A percentile compares a stretch with the other conserved stretches of the same genome.
Conservation (phyloP, 2,329 filamentous ascomycete species). For the Paecilomyces formosus region DNA sequence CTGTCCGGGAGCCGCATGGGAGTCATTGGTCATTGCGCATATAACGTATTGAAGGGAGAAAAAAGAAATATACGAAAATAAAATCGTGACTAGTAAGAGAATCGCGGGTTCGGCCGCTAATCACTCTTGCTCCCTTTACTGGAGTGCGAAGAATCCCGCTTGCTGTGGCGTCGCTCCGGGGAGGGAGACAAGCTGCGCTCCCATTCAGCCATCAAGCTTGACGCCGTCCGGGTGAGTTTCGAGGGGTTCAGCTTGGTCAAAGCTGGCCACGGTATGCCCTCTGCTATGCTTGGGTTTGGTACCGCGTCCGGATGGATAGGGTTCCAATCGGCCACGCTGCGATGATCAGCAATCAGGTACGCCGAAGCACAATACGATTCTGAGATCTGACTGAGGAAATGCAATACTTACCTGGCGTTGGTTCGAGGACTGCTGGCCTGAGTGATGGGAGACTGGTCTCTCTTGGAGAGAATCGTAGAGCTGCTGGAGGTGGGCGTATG, state of each 20-base stretch:
- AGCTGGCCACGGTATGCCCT: slow-evolving; percentile 56
- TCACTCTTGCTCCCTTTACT: slow-evolving; percentile 25
- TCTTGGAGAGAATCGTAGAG: slow-evolving; percentile 45
- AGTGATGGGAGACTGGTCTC: slow-evolving; percentile 37
- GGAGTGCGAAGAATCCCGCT: slow-evolving; percentile 7
- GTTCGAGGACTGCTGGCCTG: slow-evolving; percentile 45
- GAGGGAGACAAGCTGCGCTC: slow-evolving; percentile 65
- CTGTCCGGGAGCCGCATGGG: background rate
- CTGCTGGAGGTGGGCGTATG: slow-evolving; percentile 39
- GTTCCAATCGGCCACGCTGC: slow-evolving; percentile 33
- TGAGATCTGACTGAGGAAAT: background rate
- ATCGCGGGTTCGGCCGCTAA: slow-evolving; percentile 7
- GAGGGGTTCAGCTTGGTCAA: slow-evolving; percentile 66
- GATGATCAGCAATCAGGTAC: slow-evolving; percentile 9
- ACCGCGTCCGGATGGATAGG: slow-evolving; percentile 15
- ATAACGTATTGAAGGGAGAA: background rate
- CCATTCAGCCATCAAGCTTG: slow-evolving; percentile 83
- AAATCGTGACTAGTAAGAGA: background rate
- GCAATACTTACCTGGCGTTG: slow-evolving; percentile 43
- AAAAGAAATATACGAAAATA: background rate
- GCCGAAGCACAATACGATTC: background rate
- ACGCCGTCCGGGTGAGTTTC: slow-evolving; percentile 75
- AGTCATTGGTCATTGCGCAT: background rate
- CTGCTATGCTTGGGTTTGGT: slow-evolving; percentile 25
- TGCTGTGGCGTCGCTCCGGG: slow-evolving; percentile 12